Evolutionary conservation across 2,329 filamentous ascomycete genomes (phyloP).

Genomic region (Venturiaceae sp.): DNA sequence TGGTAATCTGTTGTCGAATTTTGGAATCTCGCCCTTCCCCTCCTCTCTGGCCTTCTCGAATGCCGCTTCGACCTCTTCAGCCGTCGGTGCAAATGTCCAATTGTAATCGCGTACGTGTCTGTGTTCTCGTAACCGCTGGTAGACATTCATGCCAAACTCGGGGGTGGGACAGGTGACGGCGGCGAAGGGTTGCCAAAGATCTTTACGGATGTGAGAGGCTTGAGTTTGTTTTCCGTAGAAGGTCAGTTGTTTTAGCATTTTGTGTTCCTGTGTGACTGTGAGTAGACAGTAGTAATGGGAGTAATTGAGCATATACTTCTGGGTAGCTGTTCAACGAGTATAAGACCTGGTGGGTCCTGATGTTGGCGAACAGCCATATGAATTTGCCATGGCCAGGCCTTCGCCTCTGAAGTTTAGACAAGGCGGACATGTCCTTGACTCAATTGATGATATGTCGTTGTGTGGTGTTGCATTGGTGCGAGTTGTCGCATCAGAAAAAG

Average conservation of each 20-base stretch:
- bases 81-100: slow-evolving; percentile 31
- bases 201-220: slow-evolving; percentile 47
- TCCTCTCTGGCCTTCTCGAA: slow-evolving; percentile 36
- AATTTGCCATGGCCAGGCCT: slow-evolving; percentile 31
- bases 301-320: slow-evolving; percentile 30
- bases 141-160: slow-evolving; percentile 43
- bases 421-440: not conserved
- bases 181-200: slow-evolving; percentile 53
- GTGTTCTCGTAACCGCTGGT: slow-evolving; percentile 50
- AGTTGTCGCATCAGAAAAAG: not conserved
- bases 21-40: slow-evolving; percentile 21
- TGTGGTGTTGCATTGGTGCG: not conserved
- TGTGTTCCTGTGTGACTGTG: slow-evolving; percentile 31
- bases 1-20: slow-evolving; percentile 29
- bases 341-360: slow-evolving; percentile 53
- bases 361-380: slow-evolving; percentile 54
- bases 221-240: slow-evolving; percentile 56
- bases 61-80: slow-evolving; percentile 28
- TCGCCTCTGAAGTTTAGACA: not conserved
- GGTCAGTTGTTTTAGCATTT: slow-evolving; percentile 46
- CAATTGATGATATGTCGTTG: not conserved
- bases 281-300: slow-evolving; percentile 1
- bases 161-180: slow-evolving; percentile 45
- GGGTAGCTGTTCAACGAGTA: slow-evolving; percentile 50
- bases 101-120: slow-evolving; percentile 47